phyloP scores from a whole-genome alignment of 2,329 filamentous ascomycete genomes.

The Shiraia bambusicola region DNA sequence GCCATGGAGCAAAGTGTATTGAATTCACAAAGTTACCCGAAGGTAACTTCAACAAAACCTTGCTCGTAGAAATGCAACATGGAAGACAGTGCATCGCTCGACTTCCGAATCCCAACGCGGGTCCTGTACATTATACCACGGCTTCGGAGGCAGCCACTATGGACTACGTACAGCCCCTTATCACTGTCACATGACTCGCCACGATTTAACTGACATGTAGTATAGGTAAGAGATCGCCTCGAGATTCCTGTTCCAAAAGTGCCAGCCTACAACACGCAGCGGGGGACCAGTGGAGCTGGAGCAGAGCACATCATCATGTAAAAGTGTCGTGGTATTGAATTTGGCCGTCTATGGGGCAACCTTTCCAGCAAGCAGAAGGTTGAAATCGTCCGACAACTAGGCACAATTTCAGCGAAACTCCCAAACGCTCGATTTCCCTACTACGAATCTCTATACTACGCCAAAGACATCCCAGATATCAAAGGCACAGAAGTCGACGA shows the following conservation, averaged over 20 bases:
- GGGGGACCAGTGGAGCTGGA: not conserved
- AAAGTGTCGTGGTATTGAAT: constrained; percentile 4
- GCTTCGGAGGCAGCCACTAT: not conserved
- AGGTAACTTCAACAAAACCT: not conserved
- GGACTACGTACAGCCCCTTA: not conserved
- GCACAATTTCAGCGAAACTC: not conserved
- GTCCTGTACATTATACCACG: not conserved
- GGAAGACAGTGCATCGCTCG: not conserved
- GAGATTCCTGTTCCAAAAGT: constrained; percentile 1
- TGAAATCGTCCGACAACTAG: constrained; percentile 1
- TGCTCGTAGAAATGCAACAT: constrained; percentile 12
- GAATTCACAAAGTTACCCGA: not conserved
- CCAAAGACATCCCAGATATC: constrained; percentile 1
- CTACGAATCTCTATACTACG: constrained; percentile 2
- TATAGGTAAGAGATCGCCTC: not conserved
- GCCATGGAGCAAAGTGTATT: not conserved
- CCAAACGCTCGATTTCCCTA: not conserved
- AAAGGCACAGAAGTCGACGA: constrained; percentile 1
- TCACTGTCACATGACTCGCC: no score
- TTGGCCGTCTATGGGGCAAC: constrained; percentile 3
- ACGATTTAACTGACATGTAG: not conserved
- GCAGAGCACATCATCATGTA: constrained; percentile 10
- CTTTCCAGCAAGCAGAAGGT: not conserved
- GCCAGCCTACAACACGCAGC: not conserved
- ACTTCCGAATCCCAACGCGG: not conserved